Conservation (phyloP, 2,329 filamentous ascomycete species). For the Coniochaeta prunicola region DNA sequence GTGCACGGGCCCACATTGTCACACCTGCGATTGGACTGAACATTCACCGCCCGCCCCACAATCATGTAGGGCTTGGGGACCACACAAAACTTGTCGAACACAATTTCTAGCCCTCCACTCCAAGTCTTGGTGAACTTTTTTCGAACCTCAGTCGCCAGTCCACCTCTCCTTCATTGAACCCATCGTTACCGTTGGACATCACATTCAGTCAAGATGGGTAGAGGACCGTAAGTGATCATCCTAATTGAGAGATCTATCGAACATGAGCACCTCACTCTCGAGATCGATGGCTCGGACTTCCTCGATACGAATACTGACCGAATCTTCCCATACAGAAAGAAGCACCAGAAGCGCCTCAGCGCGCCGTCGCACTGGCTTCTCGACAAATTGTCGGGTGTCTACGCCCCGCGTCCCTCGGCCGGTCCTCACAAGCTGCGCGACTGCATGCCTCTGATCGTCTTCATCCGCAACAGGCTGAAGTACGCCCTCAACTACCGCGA, state of each 20-base stretch:
- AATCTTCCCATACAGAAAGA: conserved; percentile 61
- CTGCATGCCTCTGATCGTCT: conserved; percentile 97
- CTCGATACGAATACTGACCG: conserved; percentile 12
- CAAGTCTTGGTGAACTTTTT: conserved; percentile 9
- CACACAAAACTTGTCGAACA: conserved; percentile 9
- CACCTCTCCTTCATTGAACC: conserved; percentile 9
- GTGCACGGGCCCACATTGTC: not conserved
- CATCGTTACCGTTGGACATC: conserved; percentile 21
- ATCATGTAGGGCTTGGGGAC: conserved; percentile 15
- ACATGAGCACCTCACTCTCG: not conserved
- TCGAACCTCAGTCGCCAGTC: conserved; percentile 10
- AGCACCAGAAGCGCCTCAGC: conserved; percentile 99
- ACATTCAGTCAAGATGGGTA: conserved; percentile 36
- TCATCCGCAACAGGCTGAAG: conserved; percentile 95
- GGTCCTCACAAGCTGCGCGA: conserved; percentile 99
- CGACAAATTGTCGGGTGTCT: conserved; percentile 96
- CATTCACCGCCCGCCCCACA: conserved; percentile 13
- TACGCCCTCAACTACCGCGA: conserved; percentile 99
- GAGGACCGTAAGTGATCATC: conserved; percentile 42
- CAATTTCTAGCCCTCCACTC: conserved; percentile 14
- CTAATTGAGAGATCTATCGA: not conserved
- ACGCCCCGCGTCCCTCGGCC: conserved; percentile 61
- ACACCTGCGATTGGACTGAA: not conserved
- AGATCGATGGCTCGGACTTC: not conserved
- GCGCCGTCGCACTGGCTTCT: conserved; percentile 99